These are phyloP conservation scores for sweet orange (Citrus sinensis) DNA, from an alignment of 345 rosid genomes.

Conservation along the genomic window DNA sequence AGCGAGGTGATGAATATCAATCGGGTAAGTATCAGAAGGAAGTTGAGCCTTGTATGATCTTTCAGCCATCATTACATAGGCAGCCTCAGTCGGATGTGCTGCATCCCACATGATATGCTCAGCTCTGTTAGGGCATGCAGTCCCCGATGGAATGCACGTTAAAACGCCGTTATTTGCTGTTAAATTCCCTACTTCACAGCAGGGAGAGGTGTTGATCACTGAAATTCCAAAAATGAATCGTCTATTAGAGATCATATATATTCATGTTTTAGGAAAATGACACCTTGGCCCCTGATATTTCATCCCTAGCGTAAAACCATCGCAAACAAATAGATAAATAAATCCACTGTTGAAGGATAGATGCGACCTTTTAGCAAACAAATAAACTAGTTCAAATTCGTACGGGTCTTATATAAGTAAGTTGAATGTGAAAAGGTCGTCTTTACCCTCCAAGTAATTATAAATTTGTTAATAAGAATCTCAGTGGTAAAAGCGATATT, in stretches of 20 bases:
- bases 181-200: background rate
- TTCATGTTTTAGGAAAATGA: too few species aligned
- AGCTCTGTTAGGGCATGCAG: slow-evolving; percentile 37
- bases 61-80: slow-evolving; percentile 21
- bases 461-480: too few species aligned
- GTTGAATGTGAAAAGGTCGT: too few species aligned
- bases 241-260: background rate
- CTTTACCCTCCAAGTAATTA: too few species aligned
- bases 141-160: slow-evolving; percentile 17
- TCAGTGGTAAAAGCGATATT: too few species aligned
- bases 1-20: slow-evolving; percentile 15
- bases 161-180: background rate
- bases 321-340: too few species aligned
- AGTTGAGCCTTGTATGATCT: slow-evolving; percentile 21
- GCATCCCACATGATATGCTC: slow-evolving; percentile 46
- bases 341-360: too few species aligned
- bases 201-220: background rate
- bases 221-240: background rate
- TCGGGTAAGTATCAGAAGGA: slow-evolving; percentile 26
- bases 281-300: too few species aligned
- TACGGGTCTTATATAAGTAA: too few species aligned
- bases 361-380: too few species aligned
- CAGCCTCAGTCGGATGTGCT: slow-evolving; percentile 46
- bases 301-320: too few species aligned
- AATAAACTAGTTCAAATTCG: too few species aligned